Evolutionary conservation across 2,329 filamentous ascomycete species (phyloP), one percentile per base, ranked within the genome.

Genomic region (Atkinsonella texensis): DNA sequence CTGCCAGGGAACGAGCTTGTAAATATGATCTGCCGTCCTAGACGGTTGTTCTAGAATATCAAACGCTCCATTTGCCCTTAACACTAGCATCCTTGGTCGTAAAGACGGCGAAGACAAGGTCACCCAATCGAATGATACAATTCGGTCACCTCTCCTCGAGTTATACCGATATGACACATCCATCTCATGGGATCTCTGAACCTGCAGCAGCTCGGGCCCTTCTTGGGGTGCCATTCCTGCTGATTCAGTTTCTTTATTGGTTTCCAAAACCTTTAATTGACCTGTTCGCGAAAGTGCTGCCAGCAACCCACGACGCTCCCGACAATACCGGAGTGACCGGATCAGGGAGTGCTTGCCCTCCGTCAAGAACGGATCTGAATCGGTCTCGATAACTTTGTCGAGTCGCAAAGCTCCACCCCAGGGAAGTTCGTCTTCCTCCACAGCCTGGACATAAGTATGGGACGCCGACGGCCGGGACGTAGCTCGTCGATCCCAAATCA

Each of bases 401-500:
- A 84, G 66, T 46, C 74, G 75, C 51, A 85, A 65, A 13, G 77
- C 77, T 17, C 77, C 78, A 44, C 81, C 81, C 77, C 79, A 84
- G 0, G 80, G 76, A 15, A 84, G 60, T 13, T 79, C 76, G 50
- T 82, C 79, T n/a, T 74, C 70, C 35, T 84, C 80, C 4, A 82
- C 68, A 2, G 80, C 77, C 31, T 80, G 72, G 13, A 74, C 59
- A 56, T 84, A 85, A 13, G 69, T 66, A 12, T 72, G 66, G 11
- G 78, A 81, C 9, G 76, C 75, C 11, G 74, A 65, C 1, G 73
- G 67, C 11, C 77, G 74, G 18, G 70, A 71, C 12, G 73, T 74
- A n/a, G 76, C 77, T 43, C 87, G 81, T 28, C 84, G 80, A 62
- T 91, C 87, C 87, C 87, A 91, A 33, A 91, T 75, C 64, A 85